Evolutionary conservation across 2,329 filamentous ascomycete species (phyloP), one percentile per base, ranked within the genome.

Genomic region (Diplodia intermedia): DNA sequence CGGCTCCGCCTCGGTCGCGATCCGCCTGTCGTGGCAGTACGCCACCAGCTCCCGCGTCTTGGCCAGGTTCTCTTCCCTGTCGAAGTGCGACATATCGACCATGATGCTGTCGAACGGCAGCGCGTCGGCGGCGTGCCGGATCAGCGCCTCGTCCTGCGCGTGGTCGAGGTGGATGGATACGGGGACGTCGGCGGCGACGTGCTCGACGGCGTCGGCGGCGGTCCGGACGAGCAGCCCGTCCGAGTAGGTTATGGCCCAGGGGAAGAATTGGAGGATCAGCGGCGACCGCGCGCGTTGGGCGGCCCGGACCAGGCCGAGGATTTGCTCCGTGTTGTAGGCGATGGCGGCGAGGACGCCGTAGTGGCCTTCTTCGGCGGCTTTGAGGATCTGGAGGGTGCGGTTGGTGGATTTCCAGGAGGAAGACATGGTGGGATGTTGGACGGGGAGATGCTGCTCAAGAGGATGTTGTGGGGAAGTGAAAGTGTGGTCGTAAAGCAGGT

Each of bases 61-160:
- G 7, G 83, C 81, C 33, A 92, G 79, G 73, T 92, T 92, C 78
- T 91, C 89, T 55, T 83, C 87, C 72, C 87, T 88, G 71, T 90
- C 89, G 72, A 90, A 87, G 76, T 91, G 89, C 67, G 84, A 88
- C 89, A 92, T 92, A 76, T 92, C 90, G 0, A 92, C 86, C 90
- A 92, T 92, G 75, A 92, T 91, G 70, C 85, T 87, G 77, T 92
- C 90, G 72, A 91, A 91, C 2, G 80, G 79, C 4, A 85, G 82
- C n/a, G 86, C 83, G 7, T 73, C 70, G 5, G 78, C 78, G 31
- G 81, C 81, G 40, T 74, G 73, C 69, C 77, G 77, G 65, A 82
- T 80, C 38, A 83, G 76, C 3, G 77, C 79, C 1, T 79, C 79
- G 71, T 81, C 76, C 68, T 83, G 81, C 2, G 81, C 81, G 69